A percentile compares a stretch with the other conserved stretches of the same genome.
Conservation (phyloP, 345 rosid species). For the Ceriops zippeliana region DNA sequence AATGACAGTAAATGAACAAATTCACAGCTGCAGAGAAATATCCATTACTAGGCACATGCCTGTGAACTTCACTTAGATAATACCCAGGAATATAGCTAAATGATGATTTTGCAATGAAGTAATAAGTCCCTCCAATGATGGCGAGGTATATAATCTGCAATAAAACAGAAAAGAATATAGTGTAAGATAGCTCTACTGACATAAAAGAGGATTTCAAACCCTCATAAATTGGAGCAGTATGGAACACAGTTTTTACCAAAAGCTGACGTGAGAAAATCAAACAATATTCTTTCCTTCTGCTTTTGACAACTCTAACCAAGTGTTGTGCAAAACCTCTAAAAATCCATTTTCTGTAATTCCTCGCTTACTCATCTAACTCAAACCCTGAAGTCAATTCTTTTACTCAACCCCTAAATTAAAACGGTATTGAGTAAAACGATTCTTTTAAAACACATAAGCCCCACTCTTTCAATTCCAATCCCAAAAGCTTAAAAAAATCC, state of each 20-base stretch:
- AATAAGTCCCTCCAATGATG: constrained; percentile 67
- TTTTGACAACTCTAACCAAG: no score
- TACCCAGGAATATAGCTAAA: constrained; percentile 84
- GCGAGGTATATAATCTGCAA: constrained; percentile 72
- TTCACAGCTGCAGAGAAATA: constrained; percentile 5
- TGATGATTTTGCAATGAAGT: constrained; percentile 47
- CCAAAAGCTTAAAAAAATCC: background rate
- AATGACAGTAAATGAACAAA: constrained; percentile 1
- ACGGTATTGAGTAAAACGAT: no score
- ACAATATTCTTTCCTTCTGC: no score
- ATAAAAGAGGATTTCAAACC: background rate
- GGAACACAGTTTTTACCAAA: no score
- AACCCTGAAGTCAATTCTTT: no score
- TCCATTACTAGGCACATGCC: constrained; percentile 33
- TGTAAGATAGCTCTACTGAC: background rate
- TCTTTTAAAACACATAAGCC: no score
- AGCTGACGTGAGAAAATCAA: no score
- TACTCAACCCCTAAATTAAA: no score
- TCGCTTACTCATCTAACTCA: no score
- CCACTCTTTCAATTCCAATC: no score
- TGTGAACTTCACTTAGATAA: constrained; percentile 75
- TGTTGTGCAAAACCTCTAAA: no score
- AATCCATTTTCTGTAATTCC: no score
- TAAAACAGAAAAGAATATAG: background rate
- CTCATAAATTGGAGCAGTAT: background rate